Base-by-base conservation (phyloP, 179 eudicot species). In the Silene vulgaris region DNA sequence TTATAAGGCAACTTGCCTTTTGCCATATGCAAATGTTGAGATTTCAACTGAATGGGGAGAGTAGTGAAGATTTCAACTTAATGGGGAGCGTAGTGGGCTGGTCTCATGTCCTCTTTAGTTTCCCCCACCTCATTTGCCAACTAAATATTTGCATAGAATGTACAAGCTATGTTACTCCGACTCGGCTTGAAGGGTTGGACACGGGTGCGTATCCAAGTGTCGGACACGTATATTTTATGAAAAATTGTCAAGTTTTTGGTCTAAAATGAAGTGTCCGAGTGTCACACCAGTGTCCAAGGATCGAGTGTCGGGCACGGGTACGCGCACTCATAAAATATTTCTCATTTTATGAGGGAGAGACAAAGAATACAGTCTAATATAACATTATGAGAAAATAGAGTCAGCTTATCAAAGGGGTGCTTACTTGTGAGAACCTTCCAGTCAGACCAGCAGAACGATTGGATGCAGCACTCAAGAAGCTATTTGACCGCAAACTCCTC, bases 401-500 rank as follows among this genome's bases (percentile, higher is more conserved):
- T 20, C 40, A 30, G 8, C 32, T 26, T 12, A 65, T 29, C 50
- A 73, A 84, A 40, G 16, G 56, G 37, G 35, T 40, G 70, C 91
- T 83, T 76, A 93, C 97, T 76, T 91, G 98, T 43, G 84, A 71
- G 71, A 86, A 75, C 81, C 96, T 84, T 72, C 96, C 99, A 81
- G 88, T 86, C 56, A 86, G 26, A 78, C 90, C 87, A 62, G 82
- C 88, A 84, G 90, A 88, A 71, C 96, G 91, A 81, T 86, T 90
- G 64, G 96, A 86, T 76, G 83, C 84, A 37, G 96, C 83, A 75
- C 80, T 86, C 81, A 91, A 72, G 82, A 93, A 93, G 57, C 97
- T 91, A 87, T 87, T 96, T 65, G 97, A 89, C 50, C 97, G 88
- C 74, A 93, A 81, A 81, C 89, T 93, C 81, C 89, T 91, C 76